These are phyloP conservation scores for Phialocephala sp. DNA, from an alignment of 2,329 filamentous ascomycete species.

Conservation along the genomic window DNA sequence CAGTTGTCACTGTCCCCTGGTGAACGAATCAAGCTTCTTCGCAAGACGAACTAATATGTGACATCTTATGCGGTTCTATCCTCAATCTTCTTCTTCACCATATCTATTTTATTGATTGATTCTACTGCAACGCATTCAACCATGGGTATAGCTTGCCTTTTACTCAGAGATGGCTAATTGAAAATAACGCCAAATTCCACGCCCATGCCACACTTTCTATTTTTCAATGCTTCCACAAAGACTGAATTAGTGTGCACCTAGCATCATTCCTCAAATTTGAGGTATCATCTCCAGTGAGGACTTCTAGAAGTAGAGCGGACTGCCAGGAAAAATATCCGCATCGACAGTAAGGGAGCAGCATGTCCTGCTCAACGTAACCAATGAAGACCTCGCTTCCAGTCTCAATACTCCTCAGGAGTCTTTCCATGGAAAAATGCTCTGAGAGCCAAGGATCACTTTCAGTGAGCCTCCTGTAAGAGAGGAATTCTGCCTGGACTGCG, in stretches of 20 bases:
- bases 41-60: too few relatives aligned
- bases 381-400: neutral
- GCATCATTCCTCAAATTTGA: neutral
- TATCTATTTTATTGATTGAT: too few relatives aligned
- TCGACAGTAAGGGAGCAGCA: slow-evolving; percentile 11
- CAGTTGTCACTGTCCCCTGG: too few relatives aligned
- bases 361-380: neutral
- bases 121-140: too few relatives aligned
- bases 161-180: neutral
- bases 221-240: neutral
- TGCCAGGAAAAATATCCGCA: neutral
- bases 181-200: neutral
- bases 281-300: neutral
- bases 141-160: too few relatives aligned
- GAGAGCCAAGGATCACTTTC: slow-evolving; percentile 30
- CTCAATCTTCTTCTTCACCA: too few relatives aligned
- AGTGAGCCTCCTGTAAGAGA: slow-evolving; percentile 44
- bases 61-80: too few relatives aligned
- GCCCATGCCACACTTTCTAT: too few relatives aligned
- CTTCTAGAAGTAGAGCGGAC: neutral
- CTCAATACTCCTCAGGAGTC: neutral
- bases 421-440: slow-evolving; percentile 14
- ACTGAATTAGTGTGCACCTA: neutral
- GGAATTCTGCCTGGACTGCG: slow-evolving; percentile 44
- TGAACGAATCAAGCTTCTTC: too few relatives aligned